A percentile compares a stretch with the other conserved stretches of the same genome.
Evolutionary conservation across 345 rosid genomes (phyloP).

Genomic region (Citrus reticulata): DNA sequence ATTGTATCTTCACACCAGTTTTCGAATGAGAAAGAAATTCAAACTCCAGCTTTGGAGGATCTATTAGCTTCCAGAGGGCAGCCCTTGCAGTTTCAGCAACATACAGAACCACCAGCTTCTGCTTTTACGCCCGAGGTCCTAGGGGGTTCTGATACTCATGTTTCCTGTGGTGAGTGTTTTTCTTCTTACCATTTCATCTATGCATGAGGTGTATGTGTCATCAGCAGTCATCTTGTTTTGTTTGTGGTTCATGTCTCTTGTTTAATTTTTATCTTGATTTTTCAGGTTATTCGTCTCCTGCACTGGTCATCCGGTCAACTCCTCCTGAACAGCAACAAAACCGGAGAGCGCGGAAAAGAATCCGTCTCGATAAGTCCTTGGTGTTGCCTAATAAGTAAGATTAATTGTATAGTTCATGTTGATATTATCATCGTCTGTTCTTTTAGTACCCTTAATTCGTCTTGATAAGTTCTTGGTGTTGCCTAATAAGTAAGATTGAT

Average conservation of each 20-base stretch:
- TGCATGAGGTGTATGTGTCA: neutral
- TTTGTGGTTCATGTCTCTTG: neutral
- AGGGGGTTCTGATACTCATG: conserved; percentile 9
- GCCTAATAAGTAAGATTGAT: conserved; percentile 50
- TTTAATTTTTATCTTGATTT: neutral
- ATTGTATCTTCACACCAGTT: conserved; percentile 24
- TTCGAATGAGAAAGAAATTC: conserved; percentile 37
- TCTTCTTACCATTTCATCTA: neutral
- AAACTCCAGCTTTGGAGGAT: conserved; percentile 39
- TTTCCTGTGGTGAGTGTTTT: conserved; percentile 46
- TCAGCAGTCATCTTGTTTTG: neutral
- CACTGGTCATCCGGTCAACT: conserved; percentile 45
- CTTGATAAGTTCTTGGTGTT: conserved; percentile 61
- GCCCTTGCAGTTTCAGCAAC: conserved; percentile 40
- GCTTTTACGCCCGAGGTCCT: conserved; percentile 36
- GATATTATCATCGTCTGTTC: neutral
- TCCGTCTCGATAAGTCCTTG: conserved; percentile 47
- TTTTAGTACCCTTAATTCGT: conserved; percentile 12
- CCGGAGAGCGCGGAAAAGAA: conserved; percentile 41
- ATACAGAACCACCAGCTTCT: conserved; percentile 40
- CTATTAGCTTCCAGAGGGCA: conserved; percentile 33
- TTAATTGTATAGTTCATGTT: neutral
- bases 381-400: conserved; percentile 65
- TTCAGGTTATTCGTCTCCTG: conserved; percentile 57
- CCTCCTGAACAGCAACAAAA: conserved; percentile 52